phyloP scores from a whole-genome alignment of 768 basidiomycete genomes.

The Hypsizygus marmoreus region DNA sequence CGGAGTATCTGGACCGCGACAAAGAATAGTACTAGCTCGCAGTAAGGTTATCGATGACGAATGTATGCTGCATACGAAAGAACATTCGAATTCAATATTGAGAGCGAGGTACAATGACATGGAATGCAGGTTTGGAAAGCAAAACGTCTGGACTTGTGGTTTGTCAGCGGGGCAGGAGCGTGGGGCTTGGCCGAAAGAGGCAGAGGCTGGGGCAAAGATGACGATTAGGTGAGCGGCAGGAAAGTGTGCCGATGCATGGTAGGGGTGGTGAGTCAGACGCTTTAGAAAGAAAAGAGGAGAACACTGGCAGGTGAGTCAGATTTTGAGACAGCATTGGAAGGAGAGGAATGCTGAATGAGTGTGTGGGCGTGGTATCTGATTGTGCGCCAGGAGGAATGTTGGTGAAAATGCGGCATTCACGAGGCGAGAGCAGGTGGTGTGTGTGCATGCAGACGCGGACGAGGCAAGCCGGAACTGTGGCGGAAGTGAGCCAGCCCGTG shows the following conservation, averaged over 20 bases:
- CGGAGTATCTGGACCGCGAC: too few species aligned
- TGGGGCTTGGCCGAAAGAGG: background rate
- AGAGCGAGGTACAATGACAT: too few species aligned
- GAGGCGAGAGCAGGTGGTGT: constrained; percentile 12
- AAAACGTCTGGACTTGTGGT: too few species aligned
- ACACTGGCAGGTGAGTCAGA: background rate
- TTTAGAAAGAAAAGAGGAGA: background rate
- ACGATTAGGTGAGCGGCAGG: background rate
- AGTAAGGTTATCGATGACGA: too few species aligned
- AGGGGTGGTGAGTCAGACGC: background rate
- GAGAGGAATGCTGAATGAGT: background rate
- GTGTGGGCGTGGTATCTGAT: background rate
- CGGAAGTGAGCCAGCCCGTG: constrained; percentile 13
- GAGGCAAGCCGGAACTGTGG: constrained; percentile 7
- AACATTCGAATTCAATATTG: too few species aligned
- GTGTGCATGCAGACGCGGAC: background rate
- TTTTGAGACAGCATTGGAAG: background rate
- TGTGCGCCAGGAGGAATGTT: constrained; percentile 1
- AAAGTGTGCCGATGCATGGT: background rate
- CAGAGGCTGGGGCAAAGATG: background rate
- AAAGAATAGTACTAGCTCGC: too few species aligned
- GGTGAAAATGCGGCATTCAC: constrained; percentile 12
- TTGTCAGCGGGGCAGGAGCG: too few species aligned
- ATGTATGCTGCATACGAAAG: too few species aligned
- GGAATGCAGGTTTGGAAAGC: too few species aligned